Evolutionary conservation across 2,329 filamentous ascomycete genomes (phyloP).

Genomic region (Endoconidiophora laricicola): DNA sequence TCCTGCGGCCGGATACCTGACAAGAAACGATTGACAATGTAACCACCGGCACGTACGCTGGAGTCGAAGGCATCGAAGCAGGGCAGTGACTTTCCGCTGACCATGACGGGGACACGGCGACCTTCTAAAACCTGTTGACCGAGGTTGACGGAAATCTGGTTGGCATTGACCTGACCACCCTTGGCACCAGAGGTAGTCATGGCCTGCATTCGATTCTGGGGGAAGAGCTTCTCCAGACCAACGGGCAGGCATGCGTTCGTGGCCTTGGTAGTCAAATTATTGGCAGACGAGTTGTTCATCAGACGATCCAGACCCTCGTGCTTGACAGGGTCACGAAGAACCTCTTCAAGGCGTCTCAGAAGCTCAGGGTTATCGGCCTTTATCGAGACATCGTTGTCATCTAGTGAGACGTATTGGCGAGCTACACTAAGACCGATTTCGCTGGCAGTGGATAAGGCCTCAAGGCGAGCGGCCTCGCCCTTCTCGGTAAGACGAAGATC

Average conservation of each 20-base stretch:
- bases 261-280: constrained; percentile 55
- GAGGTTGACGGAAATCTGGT: constrained; percentile 92
- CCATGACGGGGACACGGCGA: constrained; percentile 87
- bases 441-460: constrained; percentile 50
- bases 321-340: constrained; percentile 79
- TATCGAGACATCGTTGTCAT: constrained; percentile 42
- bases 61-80: constrained; percentile 91
- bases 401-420: constrained; percentile 73
- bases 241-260: constrained; percentile 64
- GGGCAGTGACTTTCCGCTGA: constrained; percentile 88
- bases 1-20: constrained; percentile 94
- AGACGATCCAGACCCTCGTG: constrained; percentile 80
- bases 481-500: constrained; percentile 72
- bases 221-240: constrained; percentile 80
- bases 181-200: constrained; percentile 98
- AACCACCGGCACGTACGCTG: constrained; percentile 75
- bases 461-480: constrained; percentile 55
- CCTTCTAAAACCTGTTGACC: constrained; percentile 95
- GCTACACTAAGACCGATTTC: constrained; percentile 63
- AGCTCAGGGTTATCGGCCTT: constrained; percentile 32
- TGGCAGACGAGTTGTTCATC: constrained; percentile 53
- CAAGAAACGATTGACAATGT: constrained; percentile 90
- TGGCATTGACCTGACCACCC: constrained; percentile 82
- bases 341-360: constrained; percentile 60
- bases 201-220: constrained; percentile 94